Evolutionary conservation across 2,329 filamentous ascomycete species (phyloP).

Genomic region (Colletotrichum filicis): DNA sequence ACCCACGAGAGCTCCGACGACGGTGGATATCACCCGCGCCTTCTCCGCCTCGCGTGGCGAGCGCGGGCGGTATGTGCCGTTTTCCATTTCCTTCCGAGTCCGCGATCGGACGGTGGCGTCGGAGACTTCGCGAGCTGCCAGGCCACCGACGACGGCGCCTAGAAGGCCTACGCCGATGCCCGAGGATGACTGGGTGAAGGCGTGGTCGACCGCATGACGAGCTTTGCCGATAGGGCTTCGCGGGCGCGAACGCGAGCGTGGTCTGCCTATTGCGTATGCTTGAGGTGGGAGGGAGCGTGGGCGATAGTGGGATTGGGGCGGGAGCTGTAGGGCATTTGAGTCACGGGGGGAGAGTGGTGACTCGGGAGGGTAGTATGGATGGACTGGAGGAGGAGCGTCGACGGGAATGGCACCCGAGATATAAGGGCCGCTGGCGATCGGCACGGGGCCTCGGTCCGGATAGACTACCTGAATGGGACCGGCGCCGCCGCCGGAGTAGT

Average conservation of each 20-base stretch:
- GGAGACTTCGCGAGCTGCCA: slow-evolving; percentile 61
- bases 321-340: slow-evolving; percentile 13
- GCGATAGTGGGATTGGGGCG: slow-evolving; percentile 17
- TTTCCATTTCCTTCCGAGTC: slow-evolving; percentile 29
- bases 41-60: slow-evolving; percentile 41
- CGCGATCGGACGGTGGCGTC: slow-evolving; percentile 50
- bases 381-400: neutral
- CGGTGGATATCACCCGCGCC: slow-evolving; percentile 56
- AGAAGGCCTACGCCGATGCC: slow-evolving; percentile 63
- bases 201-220: slow-evolving; percentile 53
- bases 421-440: slow-evolving; percentile 14
- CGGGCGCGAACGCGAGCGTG: slow-evolving; percentile 40
- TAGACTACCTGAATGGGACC: slow-evolving; percentile 12
- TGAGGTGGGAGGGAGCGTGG: slow-evolving; percentile 35
- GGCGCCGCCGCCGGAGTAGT: slow-evolving; percentile 43
- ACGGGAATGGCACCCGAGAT: slow-evolving; percentile 19
- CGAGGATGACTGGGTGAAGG: slow-evolving; percentile 59
- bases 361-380: slow-evolving; percentile 19
- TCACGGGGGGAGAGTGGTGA: slow-evolving; percentile 7
- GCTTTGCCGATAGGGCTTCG: slow-evolving; percentile 53
- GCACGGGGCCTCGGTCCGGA: slow-evolving; percentile 9
- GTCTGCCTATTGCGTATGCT: slow-evolving; percentile 20
- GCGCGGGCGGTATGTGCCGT: slow-evolving; percentile 23
- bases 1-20: slow-evolving; percentile 65
- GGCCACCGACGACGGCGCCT: slow-evolving; percentile 64